phyloP scores from a whole-genome alignment of 768 basidiomycete genomes.

The Rhodosporidiobolus sp. region DNA sequence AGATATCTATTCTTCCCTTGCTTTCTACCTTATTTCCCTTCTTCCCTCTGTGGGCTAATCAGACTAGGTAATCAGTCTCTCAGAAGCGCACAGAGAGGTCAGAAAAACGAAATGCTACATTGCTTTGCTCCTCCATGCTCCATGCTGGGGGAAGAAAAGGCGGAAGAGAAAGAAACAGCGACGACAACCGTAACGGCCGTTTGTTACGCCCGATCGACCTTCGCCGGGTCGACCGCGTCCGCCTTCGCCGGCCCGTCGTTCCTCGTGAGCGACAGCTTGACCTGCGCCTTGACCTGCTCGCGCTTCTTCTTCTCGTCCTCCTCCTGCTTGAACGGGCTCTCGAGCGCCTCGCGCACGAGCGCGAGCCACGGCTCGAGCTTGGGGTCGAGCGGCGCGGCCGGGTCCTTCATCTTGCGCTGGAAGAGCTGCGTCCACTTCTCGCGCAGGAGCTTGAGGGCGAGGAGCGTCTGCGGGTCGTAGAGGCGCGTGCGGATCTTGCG shows the following conservation, averaged over 20 bases:
- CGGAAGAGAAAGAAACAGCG: too few species aligned
- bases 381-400: conserved; percentile 22
- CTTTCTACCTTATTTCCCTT: too few species aligned
- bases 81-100: too few species aligned
- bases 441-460: conserved; percentile 78
- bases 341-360: conserved; percentile 30
- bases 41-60: too few species aligned
- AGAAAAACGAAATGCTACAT: too few species aligned
- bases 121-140: too few species aligned
- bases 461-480: conserved; percentile 62
- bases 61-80: too few species aligned
- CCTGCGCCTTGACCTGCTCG: conserved; percentile 3
- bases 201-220: too few species aligned
- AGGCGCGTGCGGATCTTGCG: conserved; percentile 75
- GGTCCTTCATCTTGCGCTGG: conserved; percentile 39
- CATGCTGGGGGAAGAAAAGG: too few species aligned
- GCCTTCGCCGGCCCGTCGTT: neutral
- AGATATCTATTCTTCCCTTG: too few species aligned
- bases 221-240: too few species aligned
- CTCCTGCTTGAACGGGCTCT: conserved; percentile 42
- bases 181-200: too few species aligned
- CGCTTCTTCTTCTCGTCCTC: conserved; percentile 37
- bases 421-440: conserved; percentile 43
- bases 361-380: conserved; percentile 29
- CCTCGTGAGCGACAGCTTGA: conserved; percentile 25